phyloP scores from a whole-genome alignment of 805 yeast species.

The Suhomyces kilbournensis region DNA sequence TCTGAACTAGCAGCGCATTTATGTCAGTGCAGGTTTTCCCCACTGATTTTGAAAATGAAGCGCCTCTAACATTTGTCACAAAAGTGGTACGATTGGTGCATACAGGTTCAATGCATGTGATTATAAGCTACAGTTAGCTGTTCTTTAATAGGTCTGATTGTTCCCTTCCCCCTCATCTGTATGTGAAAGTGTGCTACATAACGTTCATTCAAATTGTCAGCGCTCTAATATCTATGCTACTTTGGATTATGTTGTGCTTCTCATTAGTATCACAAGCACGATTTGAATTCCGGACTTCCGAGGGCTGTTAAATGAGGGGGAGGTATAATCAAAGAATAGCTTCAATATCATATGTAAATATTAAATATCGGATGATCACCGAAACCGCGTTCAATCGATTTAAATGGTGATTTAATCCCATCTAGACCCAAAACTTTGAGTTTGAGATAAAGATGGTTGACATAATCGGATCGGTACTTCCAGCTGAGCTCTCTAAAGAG shows the following conservation, averaged over 20 bases:
- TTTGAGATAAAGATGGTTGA: not conserved
- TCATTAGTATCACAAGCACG: not conserved
- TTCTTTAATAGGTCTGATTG: not conserved
- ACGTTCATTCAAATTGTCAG: not conserved
- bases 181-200: not conserved
- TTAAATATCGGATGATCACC: not conserved
- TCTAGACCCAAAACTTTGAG: not conserved
- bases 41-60: not conserved
- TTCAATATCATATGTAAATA: not conserved
- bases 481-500: not conserved
- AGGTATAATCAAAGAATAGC: not conserved
- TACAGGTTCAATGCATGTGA: not conserved
- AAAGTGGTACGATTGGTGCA: not conserved
- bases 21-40: too few relatives aligned
- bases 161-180: not conserved
- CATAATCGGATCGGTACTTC: not conserved
- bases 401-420: not conserved
- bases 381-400: not conserved
- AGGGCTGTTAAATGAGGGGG: not conserved
- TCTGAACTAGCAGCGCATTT: too few relatives aligned
- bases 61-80: not conserved
- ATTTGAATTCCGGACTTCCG: conserved; percentile 1
- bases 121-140: not conserved
- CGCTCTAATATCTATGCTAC: not conserved
- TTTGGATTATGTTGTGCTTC: not conserved